Conservation (phyloP, 108 stramenopile species). For the Cyclotella choctawhatcheeana region DNA sequence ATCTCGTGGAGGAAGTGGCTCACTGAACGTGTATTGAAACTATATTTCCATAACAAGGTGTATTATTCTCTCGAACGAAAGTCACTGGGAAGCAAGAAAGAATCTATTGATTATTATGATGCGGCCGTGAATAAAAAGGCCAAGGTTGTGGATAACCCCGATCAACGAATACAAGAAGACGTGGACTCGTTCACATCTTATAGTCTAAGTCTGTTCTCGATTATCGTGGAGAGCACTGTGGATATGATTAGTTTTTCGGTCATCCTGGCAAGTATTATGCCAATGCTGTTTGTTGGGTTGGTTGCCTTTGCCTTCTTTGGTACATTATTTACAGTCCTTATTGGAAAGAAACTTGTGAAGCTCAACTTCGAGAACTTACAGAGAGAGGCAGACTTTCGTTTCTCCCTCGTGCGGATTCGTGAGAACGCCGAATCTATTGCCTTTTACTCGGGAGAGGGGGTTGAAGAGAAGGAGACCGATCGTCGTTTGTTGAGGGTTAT, state of each 20-base stretch:
- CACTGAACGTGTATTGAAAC: conserved; percentile 63
- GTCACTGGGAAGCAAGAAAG: background rate
- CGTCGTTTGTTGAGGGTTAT: conserved; percentile 55
- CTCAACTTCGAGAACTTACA: conserved; percentile 69
- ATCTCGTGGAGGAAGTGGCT: conserved; percentile 88
- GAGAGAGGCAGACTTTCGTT: conserved; percentile 76
- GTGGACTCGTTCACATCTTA: conserved; percentile 66
- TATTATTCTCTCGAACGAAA: conserved; percentile 64
- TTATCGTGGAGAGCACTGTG: conserved; percentile 64
- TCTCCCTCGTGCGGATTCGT: conserved; percentile 65
- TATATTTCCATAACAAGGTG: conserved; percentile 66
- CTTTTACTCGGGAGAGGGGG: conserved; percentile 68
- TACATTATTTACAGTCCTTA: conserved; percentile 42
- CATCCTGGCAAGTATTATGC: conserved; percentile 70
- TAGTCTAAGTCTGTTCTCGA: conserved; percentile 66
- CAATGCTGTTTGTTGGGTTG: conserved; percentile 66
- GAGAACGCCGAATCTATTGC: conserved; percentile 86
- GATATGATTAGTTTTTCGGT: conserved; percentile 68
- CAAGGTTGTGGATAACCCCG: conserved; percentile 70
- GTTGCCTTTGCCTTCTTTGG: conserved; percentile 62
- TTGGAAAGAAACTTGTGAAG: conserved; percentile 57
- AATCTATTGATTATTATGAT: conserved; percentile 4
- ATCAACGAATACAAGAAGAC: conserved; percentile 81
- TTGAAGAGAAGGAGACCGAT: conserved; percentile 65
- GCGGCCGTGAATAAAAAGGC: conserved; percentile 13